Evolutionary conservation across 176 grass and related monocot species (phyloP), one percentile per base, ranked within the genome.

Genomic region (Zoysia japonica): DNA sequence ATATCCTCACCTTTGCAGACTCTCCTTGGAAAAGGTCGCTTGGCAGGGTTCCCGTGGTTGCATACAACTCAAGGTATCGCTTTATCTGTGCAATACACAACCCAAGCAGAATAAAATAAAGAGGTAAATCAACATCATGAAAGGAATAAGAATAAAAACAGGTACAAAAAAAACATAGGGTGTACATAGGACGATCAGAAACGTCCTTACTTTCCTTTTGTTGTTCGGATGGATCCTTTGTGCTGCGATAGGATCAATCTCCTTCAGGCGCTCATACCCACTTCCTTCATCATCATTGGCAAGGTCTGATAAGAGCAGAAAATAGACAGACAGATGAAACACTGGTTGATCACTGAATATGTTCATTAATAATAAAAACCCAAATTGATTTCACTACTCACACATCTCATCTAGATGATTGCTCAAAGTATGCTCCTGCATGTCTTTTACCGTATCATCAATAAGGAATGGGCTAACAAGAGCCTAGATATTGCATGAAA

Each of bases 211-310:
- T 36, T 61, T 61, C 36, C 59, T 87, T 50, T 93, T 86, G 76
- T 95, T 89, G 67, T 99, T 99, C 14, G 92, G 92, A 74, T 99
- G 90, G 72, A 99, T 89, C 80, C 92, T 90, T 60, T 88, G 91
- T 0, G 92, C 92, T 0, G 96, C 88, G 35, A 89, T 65, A 70
- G 84, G 90, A 76, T 95, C 90, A n/a, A 95, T 85, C 67, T 91
- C 82, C 87, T 87, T 93, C 45, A 95, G 80, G 6, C 16, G 61
- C 47, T 95, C 90, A 38, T 91, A 95, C 11, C 82, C 67, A 13
- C 61, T 35, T 47, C 41, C 43, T 85, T 60, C 79, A 86, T 84
- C 91, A 61, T 64, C 70, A 79, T 52, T 80, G 37, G 17, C 46
- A 81, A 88, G 59, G 38, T 78, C 89, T 90, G 87, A 84, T 79